Base-by-base conservation (phyloP, 805 yeast genomes). In the Candida jianshihensis region DNA sequence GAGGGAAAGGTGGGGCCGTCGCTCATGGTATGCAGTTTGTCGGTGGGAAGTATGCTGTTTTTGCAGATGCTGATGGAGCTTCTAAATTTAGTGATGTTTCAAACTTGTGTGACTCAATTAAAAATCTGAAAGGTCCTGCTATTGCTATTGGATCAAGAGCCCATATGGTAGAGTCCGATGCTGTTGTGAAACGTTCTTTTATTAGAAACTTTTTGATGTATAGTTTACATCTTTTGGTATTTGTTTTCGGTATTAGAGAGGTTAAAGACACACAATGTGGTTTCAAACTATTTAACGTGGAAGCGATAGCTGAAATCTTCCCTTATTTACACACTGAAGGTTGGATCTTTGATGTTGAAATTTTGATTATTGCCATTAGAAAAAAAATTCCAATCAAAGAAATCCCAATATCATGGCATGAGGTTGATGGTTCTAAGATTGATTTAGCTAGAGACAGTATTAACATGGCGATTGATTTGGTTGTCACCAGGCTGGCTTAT, bases 31-130 rank as follows among this genome's bases (percentile, higher is more conserved):
- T 92, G 57, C 73, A 80, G 48, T 78, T 76, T 49, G 64, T 80
- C 4, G 65, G 86, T 30, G 98, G 97, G 11, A 57, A 68, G 38
- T 80, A 73, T 49, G 75, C 77, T 10, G 69, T 92, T 9, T 92
- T 92, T 64, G 97, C 96, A 1, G 98, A 92, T 61, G 98, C 97
- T 1, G 98, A 92, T 61, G 97, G 97, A 24, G 97, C 98, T 5
- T 81, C 95, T 19, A 69, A 71, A 47, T 92, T 92, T 55, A 51
- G 73, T 19, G 96, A 89, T 57, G 65, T 83, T 19, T 53, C 53
- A 2, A 73, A 70, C 38, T 64, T 89, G 39, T 43, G 75, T 10
- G 53, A 51, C 4, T 59, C 64, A 11, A 64, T 82, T 20, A 52
- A 57, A 37, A 34, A 46, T 32, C 14, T 34, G 1, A 41, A 37